These are phyloP conservation scores for Colletotrichum nymphaeae DNA, from an alignment of 2,329 filamentous ascomycete species.

Conservation along the genomic window DNA sequence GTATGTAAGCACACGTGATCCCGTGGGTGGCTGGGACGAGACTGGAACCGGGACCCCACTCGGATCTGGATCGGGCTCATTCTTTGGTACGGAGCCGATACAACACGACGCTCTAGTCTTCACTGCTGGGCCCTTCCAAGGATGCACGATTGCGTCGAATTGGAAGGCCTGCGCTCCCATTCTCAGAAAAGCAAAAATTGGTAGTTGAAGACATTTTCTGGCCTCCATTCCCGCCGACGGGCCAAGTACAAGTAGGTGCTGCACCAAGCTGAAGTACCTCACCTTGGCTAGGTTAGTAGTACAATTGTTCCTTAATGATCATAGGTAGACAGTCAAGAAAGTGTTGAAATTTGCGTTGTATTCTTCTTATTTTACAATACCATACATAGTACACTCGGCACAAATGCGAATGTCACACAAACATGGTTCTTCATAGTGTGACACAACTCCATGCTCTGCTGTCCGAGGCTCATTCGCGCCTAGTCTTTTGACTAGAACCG, in stretches of 20 bases:
- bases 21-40: neutral
- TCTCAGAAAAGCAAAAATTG: neutral
- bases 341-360: slow-evolving; percentile 8
- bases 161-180: too few species aligned
- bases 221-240: neutral
- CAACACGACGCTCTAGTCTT: too few species aligned
- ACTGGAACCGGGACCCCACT: neutral
- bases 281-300: neutral
- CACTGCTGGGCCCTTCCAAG: too few species aligned
- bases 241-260: neutral
- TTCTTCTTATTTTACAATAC: slow-evolving; percentile 33
- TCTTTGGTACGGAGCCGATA: neutral
- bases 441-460: neutral
- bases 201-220: neutral
- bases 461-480: neutral
- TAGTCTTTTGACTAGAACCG: neutral
- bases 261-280: neutral
- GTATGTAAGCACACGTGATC: neutral
- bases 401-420: slow-evolving; percentile 5
- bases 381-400: slow-evolving; percentile 30
- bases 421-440: neutral
- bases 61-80: neutral
- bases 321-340: neutral
- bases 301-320: neutral
- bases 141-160: too few species aligned